A percentile compares a stretch with the other conserved stretches of the same genome.
phyloP scores from a whole-genome alignment of 306 rosid species.

The Coriaria nepalensis region DNA sequence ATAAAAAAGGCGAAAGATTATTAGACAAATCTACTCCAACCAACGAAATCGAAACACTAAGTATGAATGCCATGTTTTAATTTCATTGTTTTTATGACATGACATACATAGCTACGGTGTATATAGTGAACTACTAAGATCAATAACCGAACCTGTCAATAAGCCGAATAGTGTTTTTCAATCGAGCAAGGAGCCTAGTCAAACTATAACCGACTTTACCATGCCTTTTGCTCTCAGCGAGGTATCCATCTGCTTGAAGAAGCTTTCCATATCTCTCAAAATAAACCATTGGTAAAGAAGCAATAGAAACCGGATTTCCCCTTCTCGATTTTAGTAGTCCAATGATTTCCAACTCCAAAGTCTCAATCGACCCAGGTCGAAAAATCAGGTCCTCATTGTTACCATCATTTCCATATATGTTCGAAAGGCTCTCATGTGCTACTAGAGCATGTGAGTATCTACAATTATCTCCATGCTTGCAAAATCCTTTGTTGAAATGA shows the following conservation, averaged over 20 bases:
- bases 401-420: slow-evolving; percentile 22
- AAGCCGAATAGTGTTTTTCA: slow-evolving; percentile 43
- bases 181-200: slow-evolving; percentile 62
- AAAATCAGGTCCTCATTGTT: slow-evolving; percentile 33
- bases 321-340: slow-evolving; percentile 49
- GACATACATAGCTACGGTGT: no score
- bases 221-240: slow-evolving; percentile 81
- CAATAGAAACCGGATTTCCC: slow-evolving; percentile 68
- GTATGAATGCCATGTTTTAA: no score
- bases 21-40: neutral
- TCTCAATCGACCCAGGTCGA: slow-evolving; percentile 42
- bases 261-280: slow-evolving; percentile 59
- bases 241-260: slow-evolving; percentile 78
- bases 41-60: neutral
- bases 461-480: slow-evolving; percentile 72
- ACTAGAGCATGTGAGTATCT: slow-evolving; percentile 44
- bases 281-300: slow-evolving; percentile 72
- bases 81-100: no score
- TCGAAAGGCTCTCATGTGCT: slow-evolving; percentile 29
- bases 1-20: neutral
- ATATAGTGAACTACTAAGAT: no score
- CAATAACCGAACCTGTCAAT: slow-evolving; percentile 54
- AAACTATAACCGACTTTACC: slow-evolving; percentile 83
- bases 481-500: slow-evolving; percentile 50
- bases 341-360: slow-evolving; percentile 55